phyloP scores from a whole-genome alignment of 768 basidiomycete genomes.

The Mrakia frigida region DNA sequence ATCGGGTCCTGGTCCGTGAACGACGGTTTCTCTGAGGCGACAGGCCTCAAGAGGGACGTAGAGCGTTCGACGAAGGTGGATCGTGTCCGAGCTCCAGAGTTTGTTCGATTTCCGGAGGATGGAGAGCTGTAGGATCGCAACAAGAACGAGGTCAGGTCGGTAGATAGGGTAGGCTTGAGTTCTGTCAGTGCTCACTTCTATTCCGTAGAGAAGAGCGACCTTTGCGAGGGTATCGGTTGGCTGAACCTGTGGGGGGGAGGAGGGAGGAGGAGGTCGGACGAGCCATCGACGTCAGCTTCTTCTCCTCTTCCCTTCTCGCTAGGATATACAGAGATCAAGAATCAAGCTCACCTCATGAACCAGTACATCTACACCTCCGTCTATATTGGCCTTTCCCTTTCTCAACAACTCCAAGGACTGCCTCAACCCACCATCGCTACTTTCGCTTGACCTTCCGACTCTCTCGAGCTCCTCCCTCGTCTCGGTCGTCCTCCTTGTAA shows the following conservation, averaged over 20 bases:
- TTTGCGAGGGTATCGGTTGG: conserved; percentile 75
- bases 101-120: conserved; percentile 83
- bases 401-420: conserved; percentile 13
- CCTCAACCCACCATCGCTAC: not conserved
- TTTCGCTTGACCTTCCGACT: not conserved
- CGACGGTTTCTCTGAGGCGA: conserved; percentile 17
- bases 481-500: conserved; percentile 28
- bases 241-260: conserved; percentile 51
- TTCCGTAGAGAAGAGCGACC: conserved; percentile 82
- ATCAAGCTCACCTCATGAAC: conserved; percentile 43
- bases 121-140: conserved; percentile 49
- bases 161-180: not conserved
- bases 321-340: too few relatives aligned
- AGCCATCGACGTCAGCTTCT: not conserved
- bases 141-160: not conserved
- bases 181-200: conserved; percentile 51
- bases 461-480: conserved; percentile 5
- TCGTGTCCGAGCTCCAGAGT: conserved; percentile 86
- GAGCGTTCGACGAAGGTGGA: conserved; percentile 76
- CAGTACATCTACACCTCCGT: conserved; percentile 44
- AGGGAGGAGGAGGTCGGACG: not conserved
- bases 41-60: conserved; percentile 62
- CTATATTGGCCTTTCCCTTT: not conserved
- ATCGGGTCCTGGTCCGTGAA: conserved; percentile 16
- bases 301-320: not conserved